Conservation (phyloP, 2,329 filamentous ascomycete species). For the Graphium sp. region DNA sequence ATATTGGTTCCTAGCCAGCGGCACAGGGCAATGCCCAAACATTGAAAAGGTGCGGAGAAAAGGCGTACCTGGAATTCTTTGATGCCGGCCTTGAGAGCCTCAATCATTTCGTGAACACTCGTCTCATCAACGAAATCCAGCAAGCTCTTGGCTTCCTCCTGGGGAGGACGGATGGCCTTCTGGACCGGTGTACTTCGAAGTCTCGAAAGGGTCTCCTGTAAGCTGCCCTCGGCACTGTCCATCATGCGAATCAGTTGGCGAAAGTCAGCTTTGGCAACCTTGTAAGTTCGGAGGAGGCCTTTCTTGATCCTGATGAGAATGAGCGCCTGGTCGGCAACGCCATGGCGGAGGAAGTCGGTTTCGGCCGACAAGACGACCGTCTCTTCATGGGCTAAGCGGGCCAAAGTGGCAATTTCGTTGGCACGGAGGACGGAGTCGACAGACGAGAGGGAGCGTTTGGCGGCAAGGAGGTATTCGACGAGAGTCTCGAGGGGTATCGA, state of each 20-base stretch:
- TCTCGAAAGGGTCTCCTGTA: conserved; percentile 49
- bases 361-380: conserved; percentile 56
- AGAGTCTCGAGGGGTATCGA: conserved; percentile 40
- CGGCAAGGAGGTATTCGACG: conserved; percentile 67
- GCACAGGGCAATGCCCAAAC: conserved; percentile 1
- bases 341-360: conserved; percentile 47
- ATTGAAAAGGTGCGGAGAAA: background rate
- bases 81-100: conserved; percentile 54
- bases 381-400: conserved; percentile 62
- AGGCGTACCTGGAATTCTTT: conserved; percentile 46
- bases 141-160: conserved; percentile 43
- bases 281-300: conserved; percentile 36
- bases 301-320: conserved; percentile 33
- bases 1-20: no score
- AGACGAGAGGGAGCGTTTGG: conserved; percentile 74
- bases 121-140: conserved; percentile 64
- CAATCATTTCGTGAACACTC: conserved; percentile 47
- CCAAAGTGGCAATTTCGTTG: conserved; percentile 67
- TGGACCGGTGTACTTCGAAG: conserved; percentile 50
- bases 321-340: conserved; percentile 38
- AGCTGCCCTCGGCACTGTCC: conserved; percentile 46
- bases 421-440: conserved; percentile 72
- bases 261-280: conserved; percentile 42
- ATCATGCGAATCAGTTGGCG: conserved; percentile 44
- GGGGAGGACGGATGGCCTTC: conserved; percentile 39